Base-by-base conservation (phyloP, 768 basidiomycete genomes). In the Tricholomella constricta region DNA sequence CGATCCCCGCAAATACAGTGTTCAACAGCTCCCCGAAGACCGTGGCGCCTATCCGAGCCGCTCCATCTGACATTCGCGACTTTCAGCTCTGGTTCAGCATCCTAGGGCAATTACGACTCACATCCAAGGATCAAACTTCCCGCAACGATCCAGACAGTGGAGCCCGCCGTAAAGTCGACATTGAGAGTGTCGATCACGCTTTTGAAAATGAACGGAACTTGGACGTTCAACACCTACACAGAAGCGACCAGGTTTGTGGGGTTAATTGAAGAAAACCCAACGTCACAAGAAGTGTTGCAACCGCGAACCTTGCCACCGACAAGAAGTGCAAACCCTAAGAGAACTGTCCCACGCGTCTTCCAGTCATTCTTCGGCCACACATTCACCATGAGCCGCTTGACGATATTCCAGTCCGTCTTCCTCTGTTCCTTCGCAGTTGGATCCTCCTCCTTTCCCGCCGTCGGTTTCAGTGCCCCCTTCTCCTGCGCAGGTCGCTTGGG, bases 181-280 rank as follows among this genome's bases (percentile, higher is more conserved):
- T 98, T 97, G 56, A 99, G 76, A 1, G 90, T 70, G 66, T 99
- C 96, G 47, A 99, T 85, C 37, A 99, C 82, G 23, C 79, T 70
- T 71, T 98, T 98, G 82, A 99, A 99, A 55, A 98, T 74, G 59
- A 92, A 82, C 0, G 97, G 97, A n/a, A 99, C 95, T 78, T 98
- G 96, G 1, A 99, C 97, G 66, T 98, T 99, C 51, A 98, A 72
- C 38, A 97, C 72, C 94, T 94, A 51, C n/a, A n/a, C n/a, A n/a
- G n/a, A n/a, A n/a, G n/a, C n/a, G n/a, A n/a, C n/a, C n/a, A n/a
- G n/a, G n/a, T n/a, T n/a, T n/a, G n/a, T n/a, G n/a, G n/a, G n/a
- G 26, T 45, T 8, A 46, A 20, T 37, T 25, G 52, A 35, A 11
- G 14, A 34, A n/a, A n/a, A n/a, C n/a, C 44, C 11, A 32, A 14